phyloP scores from a whole-genome alignment of 202 grass and related monocot genomes.

The Elaeis oleifera region DNA sequence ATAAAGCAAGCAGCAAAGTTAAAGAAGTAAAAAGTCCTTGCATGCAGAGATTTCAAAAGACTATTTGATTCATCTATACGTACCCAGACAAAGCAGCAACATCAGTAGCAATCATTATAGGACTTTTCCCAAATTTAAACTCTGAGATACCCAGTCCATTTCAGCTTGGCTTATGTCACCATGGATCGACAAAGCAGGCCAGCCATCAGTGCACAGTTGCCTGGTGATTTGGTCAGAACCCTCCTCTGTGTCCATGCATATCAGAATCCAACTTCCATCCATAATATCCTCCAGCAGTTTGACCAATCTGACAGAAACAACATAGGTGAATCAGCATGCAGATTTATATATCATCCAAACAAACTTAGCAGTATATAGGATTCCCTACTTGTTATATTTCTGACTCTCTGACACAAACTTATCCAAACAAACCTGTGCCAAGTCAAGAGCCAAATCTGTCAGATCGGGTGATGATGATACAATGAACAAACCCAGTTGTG shows the following conservation, averaged over 20 bases:
- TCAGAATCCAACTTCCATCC: conserved; percentile 84
- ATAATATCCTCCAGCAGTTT: conserved; percentile 94
- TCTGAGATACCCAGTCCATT: conserved; percentile 96
- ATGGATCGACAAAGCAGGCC: conserved; percentile 80
- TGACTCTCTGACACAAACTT: conserved; percentile 87
- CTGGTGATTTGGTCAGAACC: conserved; percentile 85
- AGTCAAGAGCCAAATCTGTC: conserved; percentile 7
- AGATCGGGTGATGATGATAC: conserved; percentile 22
- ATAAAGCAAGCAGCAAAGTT: too few species aligned
- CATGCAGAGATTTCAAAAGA: neutral
- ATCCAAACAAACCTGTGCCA: conserved; percentile 49
- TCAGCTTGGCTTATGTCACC: conserved; percentile 96
- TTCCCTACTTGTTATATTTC: conserved; percentile 97
- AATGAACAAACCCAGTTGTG: conserved; percentile 12
- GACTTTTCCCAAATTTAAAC: conserved; percentile 84
- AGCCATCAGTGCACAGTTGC: conserved; percentile 79
- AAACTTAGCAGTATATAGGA: conserved; percentile 1
- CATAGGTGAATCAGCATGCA: neutral
- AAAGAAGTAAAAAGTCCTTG: neutral
- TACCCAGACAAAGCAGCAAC: conserved; percentile 87
- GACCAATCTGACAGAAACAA: conserved; percentile 58
- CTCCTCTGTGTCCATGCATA: conserved; percentile 93
- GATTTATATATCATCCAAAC: neutral
- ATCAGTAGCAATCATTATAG: conserved; percentile 95
- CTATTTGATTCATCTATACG: neutral